Percentiles rank a stretch among this genome's conserved stretches.
These are phyloP conservation scores for Podaxis sp. DNA, from an alignment of 768 basidiomycete species.

Conservation along the genomic window DNA sequence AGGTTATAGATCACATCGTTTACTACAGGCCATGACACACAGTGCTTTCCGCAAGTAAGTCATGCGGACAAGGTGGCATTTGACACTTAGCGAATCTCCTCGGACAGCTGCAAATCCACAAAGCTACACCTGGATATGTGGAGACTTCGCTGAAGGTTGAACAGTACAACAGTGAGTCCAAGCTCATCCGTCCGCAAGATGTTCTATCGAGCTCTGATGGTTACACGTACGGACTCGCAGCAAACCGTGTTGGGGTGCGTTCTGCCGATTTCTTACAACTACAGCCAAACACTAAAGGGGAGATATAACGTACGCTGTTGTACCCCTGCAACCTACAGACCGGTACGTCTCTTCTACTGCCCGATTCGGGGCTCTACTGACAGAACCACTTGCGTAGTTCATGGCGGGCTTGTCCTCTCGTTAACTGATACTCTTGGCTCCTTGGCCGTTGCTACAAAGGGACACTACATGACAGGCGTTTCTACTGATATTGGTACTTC, in stretches of 20 bases:
- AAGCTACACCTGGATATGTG: conserved; percentile 68
- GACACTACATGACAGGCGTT: conserved; percentile 85
- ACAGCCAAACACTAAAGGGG: not conserved
- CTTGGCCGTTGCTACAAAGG: conserved; percentile 75
- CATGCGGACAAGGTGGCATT: not conserved
- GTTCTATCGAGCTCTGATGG: not conserved
- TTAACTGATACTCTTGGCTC: conserved; percentile 84
- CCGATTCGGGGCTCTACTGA: not conserved
- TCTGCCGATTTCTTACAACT: not conserved
- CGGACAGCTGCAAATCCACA: conserved; percentile 54
- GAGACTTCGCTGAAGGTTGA: conserved; percentile 70
- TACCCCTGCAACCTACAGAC: conserved; percentile 21
- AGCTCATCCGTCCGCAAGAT: not conserved
- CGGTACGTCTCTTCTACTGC: conserved; percentile 22
- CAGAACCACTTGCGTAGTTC: conserved; percentile 38
- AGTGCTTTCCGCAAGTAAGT: conserved; percentile 74
- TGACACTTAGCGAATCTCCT: conserved; percentile 1
- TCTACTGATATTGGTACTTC: conserved; percentile 79
- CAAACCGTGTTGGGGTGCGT: conserved; percentile 78
- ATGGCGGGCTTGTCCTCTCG: conserved; percentile 79
- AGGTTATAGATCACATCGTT: conserved; percentile 10
- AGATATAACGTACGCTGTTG: not conserved
- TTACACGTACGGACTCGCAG: conserved; percentile 29
- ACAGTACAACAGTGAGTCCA: conserved; percentile 60
- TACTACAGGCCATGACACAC: conserved; percentile 66